Percentiles rank a stretch among this genome's conserved stretches.
These are phyloP conservation scores for Edaphochlamys debaryana DNA, from an alignment of 139 green algal genomes.

Conservation along the genomic window DNA sequence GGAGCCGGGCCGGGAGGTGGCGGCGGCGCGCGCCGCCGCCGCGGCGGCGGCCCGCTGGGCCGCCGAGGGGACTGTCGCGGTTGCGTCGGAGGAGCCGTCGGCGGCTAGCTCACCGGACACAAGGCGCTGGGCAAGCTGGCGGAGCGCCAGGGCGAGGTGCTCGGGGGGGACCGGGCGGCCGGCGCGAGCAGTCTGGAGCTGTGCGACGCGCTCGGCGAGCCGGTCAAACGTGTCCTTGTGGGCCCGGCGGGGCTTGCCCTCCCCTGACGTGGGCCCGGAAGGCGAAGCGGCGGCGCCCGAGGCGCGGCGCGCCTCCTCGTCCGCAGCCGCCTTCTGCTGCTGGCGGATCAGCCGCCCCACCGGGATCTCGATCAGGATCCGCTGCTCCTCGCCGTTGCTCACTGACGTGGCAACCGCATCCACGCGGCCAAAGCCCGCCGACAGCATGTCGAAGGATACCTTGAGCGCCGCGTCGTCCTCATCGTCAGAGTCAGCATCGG, in stretches of 20 bases:
- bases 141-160: conserved; percentile 5
- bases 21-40: background rate
- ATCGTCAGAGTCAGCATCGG: background rate
- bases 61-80: conserved; percentile 29
- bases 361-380: conserved; percentile 38
- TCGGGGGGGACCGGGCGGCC: conserved; percentile 31
- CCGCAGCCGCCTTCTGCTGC: conserved; percentile 10
- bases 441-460: conserved; percentile 34
- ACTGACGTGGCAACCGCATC: conserved; percentile 28
- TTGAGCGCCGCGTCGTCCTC: background rate
- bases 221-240: conserved; percentile 42
- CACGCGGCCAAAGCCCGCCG: background rate
- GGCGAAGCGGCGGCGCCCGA: background rate
- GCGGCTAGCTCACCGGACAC: conserved; percentile 11
- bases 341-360: conserved; percentile 19
- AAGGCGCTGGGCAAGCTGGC: conserved; percentile 10
- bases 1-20: background rate
- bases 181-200: conserved; percentile 29
- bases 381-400: conserved; percentile 26
- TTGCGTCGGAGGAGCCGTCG: conserved; percentile 29
- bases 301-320: conserved; percentile 15
- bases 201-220: conserved; percentile 34
- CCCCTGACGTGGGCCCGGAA: background rate
- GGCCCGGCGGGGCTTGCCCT: background rate
- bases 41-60: conserved; percentile 2